phyloP scores from a whole-genome alignment of 768 basidiomycete genomes.

The Agrocybe chaxingu region DNA sequence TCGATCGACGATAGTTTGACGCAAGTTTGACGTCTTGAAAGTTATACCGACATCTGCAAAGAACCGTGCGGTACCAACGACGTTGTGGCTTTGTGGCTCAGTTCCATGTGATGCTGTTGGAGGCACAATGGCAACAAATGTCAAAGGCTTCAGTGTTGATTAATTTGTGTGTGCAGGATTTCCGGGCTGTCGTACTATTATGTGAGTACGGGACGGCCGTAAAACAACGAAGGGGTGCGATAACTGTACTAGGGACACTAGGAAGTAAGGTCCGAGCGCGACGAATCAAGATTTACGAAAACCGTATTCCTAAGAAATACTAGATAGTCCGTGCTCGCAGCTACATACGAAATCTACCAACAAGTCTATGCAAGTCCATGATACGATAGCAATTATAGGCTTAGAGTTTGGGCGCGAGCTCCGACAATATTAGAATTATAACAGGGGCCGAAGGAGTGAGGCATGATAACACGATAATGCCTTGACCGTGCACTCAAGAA shows the following conservation, averaged over 20 bases:
- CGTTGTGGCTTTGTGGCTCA: no score
- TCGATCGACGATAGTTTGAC: no score
- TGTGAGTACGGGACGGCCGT: not conserved
- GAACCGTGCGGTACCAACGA: no score
- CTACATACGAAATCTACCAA: not conserved
- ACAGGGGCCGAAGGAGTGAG: not conserved
- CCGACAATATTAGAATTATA: not conserved
- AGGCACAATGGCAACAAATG: no score
- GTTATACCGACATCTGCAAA: no score
- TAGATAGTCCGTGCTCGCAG: conserved; percentile 3
- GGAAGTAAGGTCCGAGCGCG: not conserved
- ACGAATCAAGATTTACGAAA: not conserved
- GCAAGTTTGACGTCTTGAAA: no score
- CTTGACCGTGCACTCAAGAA: conserved; percentile 14
- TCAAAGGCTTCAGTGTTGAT: no score
- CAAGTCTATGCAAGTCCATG: not conserved
- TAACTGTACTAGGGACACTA: not conserved
- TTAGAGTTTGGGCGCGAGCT: not conserved
- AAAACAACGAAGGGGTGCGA: not conserved
- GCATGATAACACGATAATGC: conserved; percentile 3
- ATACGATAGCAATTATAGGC: not conserved
- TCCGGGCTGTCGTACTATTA: not conserved
- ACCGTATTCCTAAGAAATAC: not conserved
- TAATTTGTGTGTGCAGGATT: not conserved
- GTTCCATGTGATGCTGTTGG: no score